These are phyloP conservation scores for Daldinia childiae DNA, from an alignment of 495 filamentous ascomycete species.

Conservation along the genomic window DNA sequence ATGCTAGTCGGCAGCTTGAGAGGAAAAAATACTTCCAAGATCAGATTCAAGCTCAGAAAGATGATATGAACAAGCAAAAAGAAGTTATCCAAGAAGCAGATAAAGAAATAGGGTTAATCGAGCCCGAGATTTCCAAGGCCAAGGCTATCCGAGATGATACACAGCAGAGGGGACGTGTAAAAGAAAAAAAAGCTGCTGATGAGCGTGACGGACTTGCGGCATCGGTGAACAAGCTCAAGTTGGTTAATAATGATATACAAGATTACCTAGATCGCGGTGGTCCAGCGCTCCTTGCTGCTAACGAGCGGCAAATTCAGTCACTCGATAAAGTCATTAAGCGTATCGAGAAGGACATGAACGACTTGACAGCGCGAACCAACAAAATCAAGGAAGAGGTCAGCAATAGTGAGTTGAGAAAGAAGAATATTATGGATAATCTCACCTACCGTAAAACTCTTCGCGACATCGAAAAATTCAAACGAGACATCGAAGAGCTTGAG, in stretches of 20 bases:
- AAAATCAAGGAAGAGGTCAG: slow-evolving; percentile 79
- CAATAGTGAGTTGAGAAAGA: slow-evolving; percentile 79
- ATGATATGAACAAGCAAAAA: slow-evolving; percentile 71
- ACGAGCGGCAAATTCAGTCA: slow-evolving; percentile 71
- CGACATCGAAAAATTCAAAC: slow-evolving; percentile 69
- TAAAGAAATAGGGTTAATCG: slow-evolving; percentile 71
- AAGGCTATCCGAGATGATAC: slow-evolving; percentile 79
- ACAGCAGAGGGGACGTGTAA: slow-evolving; percentile 71
- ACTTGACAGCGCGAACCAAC: slow-evolving; percentile 75
- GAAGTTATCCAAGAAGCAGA: slow-evolving; percentile 73
- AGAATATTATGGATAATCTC: slow-evolving; percentile 86
- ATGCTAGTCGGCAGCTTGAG: slow-evolving; percentile 76
- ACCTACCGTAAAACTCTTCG: slow-evolving; percentile 78
- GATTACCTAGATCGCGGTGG: slow-evolving; percentile 82
- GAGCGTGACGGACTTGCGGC: slow-evolving; percentile 74
- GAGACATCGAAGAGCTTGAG: slow-evolving; percentile 79
- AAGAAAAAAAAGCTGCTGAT: slow-evolving; percentile 77
- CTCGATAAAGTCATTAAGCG: slow-evolving; percentile 71
- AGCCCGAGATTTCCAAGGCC: slow-evolving; percentile 77
- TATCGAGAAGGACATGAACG: slow-evolving; percentile 71
- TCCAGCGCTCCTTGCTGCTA: slow-evolving; percentile 71
- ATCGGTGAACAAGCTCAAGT: slow-evolving; percentile 77
- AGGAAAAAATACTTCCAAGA: slow-evolving; percentile 73
- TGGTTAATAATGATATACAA: slow-evolving; percentile 79
- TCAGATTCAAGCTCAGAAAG: slow-evolving; percentile 77